Conservation (phyloP, 768 basidiomycete species). For the Hericium alpestre region DNA sequence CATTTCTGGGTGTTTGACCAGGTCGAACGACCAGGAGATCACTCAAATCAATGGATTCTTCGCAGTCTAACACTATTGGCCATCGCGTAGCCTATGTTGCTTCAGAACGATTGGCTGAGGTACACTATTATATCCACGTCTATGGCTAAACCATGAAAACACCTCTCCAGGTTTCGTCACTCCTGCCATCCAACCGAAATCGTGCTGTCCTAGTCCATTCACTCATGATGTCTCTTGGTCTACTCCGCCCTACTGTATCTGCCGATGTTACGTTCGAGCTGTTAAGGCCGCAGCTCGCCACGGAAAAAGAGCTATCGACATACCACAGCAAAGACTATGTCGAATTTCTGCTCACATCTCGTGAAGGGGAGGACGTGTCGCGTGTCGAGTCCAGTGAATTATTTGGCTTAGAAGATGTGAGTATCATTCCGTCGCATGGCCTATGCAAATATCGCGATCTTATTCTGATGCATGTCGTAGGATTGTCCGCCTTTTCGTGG, state of each 20-base stretch:
- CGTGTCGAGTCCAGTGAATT: slow-evolving; percentile 20
- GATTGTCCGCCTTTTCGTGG: slow-evolving; percentile 75
- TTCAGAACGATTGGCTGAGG: background rate
- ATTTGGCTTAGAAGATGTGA: slow-evolving; percentile 54
- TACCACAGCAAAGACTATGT: slow-evolving; percentile 10
- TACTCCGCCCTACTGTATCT: slow-evolving; percentile 5
- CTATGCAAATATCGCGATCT: background rate
- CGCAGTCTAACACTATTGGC: no score
- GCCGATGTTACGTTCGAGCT: background rate
- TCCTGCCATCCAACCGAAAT: slow-evolving; percentile 20
- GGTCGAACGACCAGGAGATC: no score
- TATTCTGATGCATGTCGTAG: slow-evolving; percentile 24
- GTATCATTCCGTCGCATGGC: slow-evolving; percentile 3
- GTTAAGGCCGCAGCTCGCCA: slow-evolving; percentile 4
- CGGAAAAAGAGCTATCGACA: slow-evolving; percentile 3
- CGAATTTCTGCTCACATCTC: slow-evolving; percentile 1
- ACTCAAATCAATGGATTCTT: no score
- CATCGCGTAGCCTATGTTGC: background rate
- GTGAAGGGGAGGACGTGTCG: background rate
- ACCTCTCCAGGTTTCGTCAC: slow-evolving; percentile 15
- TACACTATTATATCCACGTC: background rate
- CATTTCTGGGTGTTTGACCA: no score
- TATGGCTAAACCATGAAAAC: background rate
- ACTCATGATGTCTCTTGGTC: slow-evolving; percentile 13
- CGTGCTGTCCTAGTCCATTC: slow-evolving; percentile 21